A percentile compares a stretch with the other conserved stretches of the same genome.
Evolutionary conservation across 176 grass and related monocot genomes (phyloP).

Genomic region (Pontederia paniculata): DNA sequence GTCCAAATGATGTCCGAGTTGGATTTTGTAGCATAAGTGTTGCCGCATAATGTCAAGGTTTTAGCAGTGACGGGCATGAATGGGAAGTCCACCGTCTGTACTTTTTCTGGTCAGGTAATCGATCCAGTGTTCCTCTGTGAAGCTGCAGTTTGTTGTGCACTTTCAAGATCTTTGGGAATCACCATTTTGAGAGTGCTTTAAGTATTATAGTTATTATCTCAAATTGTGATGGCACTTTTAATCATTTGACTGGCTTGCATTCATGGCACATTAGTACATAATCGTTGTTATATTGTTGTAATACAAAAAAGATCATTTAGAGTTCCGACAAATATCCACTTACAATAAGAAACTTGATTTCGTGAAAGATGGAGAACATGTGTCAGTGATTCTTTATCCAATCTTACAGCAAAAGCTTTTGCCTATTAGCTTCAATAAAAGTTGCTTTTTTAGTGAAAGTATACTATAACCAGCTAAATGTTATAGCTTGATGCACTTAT

Average conservation of each 20-base stretch:
- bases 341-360: too few species aligned
- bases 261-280: not conserved
- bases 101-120: constrained; percentile 14
- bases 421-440: too few species aligned
- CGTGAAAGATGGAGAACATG: too few species aligned
- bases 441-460: too few species aligned
- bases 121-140: not conserved
- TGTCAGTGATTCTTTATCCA: too few species aligned
- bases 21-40: constrained; percentile 14
- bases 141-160: not conserved
- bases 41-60: constrained; percentile 11
- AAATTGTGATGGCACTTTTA: too few species aligned
- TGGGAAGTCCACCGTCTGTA: constrained; percentile 15
- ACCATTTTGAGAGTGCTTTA: too few species aligned
- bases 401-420: too few species aligned
- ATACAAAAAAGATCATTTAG: too few species aligned
- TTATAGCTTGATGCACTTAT: not conserved
- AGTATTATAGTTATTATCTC: too few species aligned
- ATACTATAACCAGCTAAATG: not conserved
- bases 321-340: too few species aligned
- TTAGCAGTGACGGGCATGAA: constrained; percentile 14
- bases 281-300: too few species aligned
- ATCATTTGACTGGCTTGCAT: not conserved
- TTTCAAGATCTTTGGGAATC: not conserved
- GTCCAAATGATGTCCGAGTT: constrained; percentile 11